phyloP scores from a whole-genome alignment of 2,329 filamentous ascomycete genomes.

The Monosporascus sp. region DNA sequence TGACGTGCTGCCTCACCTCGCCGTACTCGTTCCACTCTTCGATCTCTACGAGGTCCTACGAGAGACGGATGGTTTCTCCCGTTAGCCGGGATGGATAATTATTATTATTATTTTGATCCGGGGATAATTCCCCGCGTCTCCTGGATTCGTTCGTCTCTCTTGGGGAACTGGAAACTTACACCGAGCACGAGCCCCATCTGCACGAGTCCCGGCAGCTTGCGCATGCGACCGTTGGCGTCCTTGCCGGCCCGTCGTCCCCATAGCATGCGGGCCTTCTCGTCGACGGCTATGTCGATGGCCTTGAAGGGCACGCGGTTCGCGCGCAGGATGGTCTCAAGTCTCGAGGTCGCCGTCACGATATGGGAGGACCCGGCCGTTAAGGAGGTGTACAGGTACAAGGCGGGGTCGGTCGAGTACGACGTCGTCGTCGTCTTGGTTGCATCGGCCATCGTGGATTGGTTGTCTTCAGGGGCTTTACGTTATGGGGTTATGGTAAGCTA shows the following conservation, averaged over 20 bases:
- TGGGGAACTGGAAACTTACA: constrained; percentile 49
- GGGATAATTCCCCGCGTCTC: too few relatives aligned
- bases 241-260: constrained; percentile 83
- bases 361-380: constrained; percentile 92
- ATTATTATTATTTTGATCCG: not conserved
- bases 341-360: constrained; percentile 92
- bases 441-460: not conserved
- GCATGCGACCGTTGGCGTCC: constrained; percentile 52
- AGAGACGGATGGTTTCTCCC: too few relatives aligned
- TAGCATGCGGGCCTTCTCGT: constrained; percentile 81
- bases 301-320: constrained; percentile 93
- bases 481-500: not conserved
- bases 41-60: constrained; percentile 82
- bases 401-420: constrained; percentile 56
- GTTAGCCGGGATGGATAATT: not conserved
- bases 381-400: constrained; percentile 93
- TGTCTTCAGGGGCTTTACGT: not conserved
- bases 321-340: constrained; percentile 92
- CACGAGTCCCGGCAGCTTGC: constrained; percentile 84
- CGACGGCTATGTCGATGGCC: constrained; percentile 84
- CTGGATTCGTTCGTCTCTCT: not conserved
- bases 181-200: constrained; percentile 82
- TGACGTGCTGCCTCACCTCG: constrained; percentile 84
- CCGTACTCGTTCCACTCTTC: constrained; percentile 99
- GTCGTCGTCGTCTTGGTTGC: constrained; percentile 10